phyloP scores from a whole-genome alignment of 257 asterid species.

The Forsythia suspensa region DNA sequence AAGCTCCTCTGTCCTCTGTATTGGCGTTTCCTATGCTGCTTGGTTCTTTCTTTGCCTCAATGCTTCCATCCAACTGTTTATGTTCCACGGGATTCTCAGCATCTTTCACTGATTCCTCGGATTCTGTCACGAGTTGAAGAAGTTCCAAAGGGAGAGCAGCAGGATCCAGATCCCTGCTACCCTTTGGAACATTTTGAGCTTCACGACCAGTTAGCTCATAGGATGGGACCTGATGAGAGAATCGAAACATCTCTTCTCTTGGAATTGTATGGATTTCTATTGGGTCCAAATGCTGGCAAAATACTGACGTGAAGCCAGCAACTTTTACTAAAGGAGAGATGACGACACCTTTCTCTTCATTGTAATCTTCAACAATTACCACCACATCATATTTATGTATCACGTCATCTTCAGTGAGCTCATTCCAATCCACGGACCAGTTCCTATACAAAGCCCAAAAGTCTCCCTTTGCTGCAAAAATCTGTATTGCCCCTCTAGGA shows the following conservation, averaged over 20 bases:
- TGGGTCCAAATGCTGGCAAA: conserved; percentile 38
- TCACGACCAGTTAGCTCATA: conserved; percentile 46
- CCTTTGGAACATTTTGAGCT: conserved; percentile 44
- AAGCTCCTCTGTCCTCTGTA: conserved; percentile 7
- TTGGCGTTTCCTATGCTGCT: conserved; percentile 12
- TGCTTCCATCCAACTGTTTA: conserved; percentile 11
- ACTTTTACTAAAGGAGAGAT: conserved; percentile 64
- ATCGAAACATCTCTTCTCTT: conserved; percentile 63
- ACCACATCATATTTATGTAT: too few species aligned
- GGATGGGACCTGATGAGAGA: conserved; percentile 77
- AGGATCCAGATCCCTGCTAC: conserved; percentile 71
- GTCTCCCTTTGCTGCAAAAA: conserved; percentile 65
- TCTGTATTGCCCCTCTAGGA: conserved; percentile 49
- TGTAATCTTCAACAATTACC: conserved; percentile 58
- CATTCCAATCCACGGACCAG: conserved; percentile 77
- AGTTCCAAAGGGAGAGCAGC: conserved; percentile 76
- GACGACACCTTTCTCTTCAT: conserved; percentile 40
- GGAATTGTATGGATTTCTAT: conserved; percentile 33
- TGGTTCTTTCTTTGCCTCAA: conserved; percentile 18
- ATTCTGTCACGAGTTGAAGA: conserved; percentile 42
- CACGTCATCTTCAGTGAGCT: conserved; percentile 39
- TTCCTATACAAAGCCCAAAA: conserved; percentile 74
- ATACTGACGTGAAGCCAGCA: conserved; percentile 62
- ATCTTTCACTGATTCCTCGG: conserved; percentile 19
- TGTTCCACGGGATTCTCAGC: conserved; percentile 15